Conservation (phyloP, 257 asterid genomes). For the Gentiana macrophylla region DNA sequence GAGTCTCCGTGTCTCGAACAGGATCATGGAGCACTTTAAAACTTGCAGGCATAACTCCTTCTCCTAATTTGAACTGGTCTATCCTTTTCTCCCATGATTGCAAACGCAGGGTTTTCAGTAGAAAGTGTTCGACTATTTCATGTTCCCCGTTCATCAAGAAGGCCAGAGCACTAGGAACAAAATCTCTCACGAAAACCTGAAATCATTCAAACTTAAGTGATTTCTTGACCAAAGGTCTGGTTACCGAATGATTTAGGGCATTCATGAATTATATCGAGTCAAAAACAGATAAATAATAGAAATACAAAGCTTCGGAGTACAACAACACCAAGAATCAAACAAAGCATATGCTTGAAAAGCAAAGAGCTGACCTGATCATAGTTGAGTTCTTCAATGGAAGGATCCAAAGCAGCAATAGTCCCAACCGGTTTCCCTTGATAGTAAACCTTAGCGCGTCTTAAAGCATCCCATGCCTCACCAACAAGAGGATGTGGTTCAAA, state of each 20-base stretch:
- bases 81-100: constrained; percentile 95
- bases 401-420: constrained; percentile 86
- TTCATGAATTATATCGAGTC: no score
- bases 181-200: constrained; percentile 86
- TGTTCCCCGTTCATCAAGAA: constrained; percentile 96
- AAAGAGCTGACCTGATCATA: constrained; percentile 67
- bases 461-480: constrained; percentile 82
- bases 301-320: no score
- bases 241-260: not conserved
- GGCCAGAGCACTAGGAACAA: constrained; percentile 89
- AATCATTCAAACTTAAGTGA: not conserved
- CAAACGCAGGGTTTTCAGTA: constrained; percentile 70
- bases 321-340: no score
- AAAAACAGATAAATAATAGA: no score
- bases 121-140: constrained; percentile 81
- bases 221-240: not conserved
- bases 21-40: constrained; percentile 90
- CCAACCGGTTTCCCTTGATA: constrained; percentile 84
- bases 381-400: constrained; percentile 69
- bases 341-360: not conserved
- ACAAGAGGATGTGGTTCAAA: constrained; percentile 69
- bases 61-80: constrained; percentile 79
- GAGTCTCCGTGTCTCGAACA: constrained; percentile 55
- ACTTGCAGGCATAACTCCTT: constrained; percentile 97
- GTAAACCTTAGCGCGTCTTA: constrained; percentile 65